These are phyloP conservation scores for Citrus trifoliata DNA, from an alignment of 345 rosid species.

Conservation along the genomic window DNA sequence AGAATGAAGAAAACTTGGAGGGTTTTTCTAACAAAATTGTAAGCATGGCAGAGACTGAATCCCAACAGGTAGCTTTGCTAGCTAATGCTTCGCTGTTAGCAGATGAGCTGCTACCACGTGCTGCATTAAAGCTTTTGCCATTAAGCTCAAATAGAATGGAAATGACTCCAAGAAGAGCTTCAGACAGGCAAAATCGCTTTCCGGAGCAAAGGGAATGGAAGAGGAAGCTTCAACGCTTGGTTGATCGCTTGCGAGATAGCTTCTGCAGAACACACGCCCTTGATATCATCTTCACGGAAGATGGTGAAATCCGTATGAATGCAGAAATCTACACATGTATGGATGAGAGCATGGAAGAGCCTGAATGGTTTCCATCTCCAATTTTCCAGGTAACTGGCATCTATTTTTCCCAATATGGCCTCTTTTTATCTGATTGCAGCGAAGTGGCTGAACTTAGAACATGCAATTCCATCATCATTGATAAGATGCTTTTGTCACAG, in stretches of 20 bases:
- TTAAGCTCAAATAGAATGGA: conserved; percentile 31
- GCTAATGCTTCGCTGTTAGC: conserved; percentile 83
- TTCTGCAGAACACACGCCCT: conserved; percentile 92
- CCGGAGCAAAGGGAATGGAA: conserved; percentile 93
- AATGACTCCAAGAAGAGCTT: conserved; percentile 47
- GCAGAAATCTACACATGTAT: conserved; percentile 47
- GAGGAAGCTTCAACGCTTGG: conserved; percentile 69
- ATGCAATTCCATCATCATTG: neutral
- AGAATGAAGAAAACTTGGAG: conserved; percentile 62
- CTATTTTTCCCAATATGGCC: neutral
- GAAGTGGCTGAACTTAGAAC: neutral
- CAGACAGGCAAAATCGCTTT: conserved; percentile 59
- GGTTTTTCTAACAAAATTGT: conserved; percentile 57
- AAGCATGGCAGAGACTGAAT: conserved; percentile 71
- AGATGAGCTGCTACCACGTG: conserved; percentile 83
- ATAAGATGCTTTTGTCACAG: neutral
- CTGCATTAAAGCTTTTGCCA: conserved; percentile 70
- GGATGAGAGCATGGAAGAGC: conserved; percentile 66
- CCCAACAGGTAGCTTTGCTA: conserved; percentile 78
- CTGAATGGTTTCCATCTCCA: conserved; percentile 86
- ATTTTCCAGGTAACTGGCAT: conserved; percentile 50
- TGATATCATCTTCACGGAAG: conserved; percentile 80
- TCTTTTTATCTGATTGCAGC: neutral
- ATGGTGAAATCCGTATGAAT: conserved; percentile 69
- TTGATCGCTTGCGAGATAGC: conserved; percentile 81